phyloP scores from a whole-genome alignment of 164 flowering plant genomes.

The Vitis amurensis region DNA sequence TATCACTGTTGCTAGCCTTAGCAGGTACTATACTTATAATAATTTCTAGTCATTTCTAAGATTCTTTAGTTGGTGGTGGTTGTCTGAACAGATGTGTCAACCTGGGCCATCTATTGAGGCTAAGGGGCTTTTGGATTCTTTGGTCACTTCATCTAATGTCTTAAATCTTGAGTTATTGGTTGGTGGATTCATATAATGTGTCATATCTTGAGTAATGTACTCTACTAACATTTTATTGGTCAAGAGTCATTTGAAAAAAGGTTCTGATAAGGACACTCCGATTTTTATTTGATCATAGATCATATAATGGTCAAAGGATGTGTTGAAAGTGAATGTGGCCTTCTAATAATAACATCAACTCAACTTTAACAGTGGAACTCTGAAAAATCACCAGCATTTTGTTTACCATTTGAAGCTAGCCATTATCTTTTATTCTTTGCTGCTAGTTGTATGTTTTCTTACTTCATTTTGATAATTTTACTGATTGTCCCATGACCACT shows the following conservation, averaged over 20 bases:
- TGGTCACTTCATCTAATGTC: not conserved
- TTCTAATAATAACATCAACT: no score
- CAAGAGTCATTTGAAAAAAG: no score
- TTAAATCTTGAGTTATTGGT: not conserved
- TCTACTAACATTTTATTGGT: not conserved
- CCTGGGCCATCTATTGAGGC: not conserved
- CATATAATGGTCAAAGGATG: not conserved
- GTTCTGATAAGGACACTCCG: no score
- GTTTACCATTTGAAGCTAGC: no score
- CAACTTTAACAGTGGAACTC: no score
- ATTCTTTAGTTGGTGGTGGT: not conserved
- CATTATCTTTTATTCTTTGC: no score
- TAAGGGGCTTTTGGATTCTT: not conserved
- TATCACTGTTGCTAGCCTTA: constrained; percentile 74
- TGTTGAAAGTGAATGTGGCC: not conserved
- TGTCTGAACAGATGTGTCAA: no score
- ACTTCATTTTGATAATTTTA: no score
- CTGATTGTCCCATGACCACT: no score
- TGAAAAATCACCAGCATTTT: no score
- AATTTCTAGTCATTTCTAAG: not conserved
- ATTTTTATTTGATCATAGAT: not conserved
- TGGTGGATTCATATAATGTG: not conserved
- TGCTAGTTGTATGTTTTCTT: no score
- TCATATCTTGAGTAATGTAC: not conserved
- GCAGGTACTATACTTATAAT: constrained; percentile 62